phyloP scores from a whole-genome alignment of 805 yeast species.

The Hyphopichia homilentoma region DNA sequence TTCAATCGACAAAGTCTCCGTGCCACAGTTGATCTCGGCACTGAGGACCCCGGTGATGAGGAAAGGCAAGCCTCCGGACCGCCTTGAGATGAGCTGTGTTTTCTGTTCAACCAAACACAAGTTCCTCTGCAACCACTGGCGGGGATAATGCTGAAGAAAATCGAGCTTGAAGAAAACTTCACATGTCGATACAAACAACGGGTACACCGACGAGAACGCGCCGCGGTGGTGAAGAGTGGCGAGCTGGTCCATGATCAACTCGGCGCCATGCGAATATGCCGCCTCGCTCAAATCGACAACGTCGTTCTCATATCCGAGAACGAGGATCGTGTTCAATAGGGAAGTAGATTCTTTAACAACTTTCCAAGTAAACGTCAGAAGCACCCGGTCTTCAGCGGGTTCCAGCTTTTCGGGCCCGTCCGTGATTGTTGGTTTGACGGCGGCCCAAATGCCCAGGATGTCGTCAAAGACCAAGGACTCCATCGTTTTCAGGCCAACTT shows the following conservation, averaged over 20 bases:
- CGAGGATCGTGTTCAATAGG: conserved; percentile 46
- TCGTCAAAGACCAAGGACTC: neutral
- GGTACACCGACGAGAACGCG: conserved; percentile 85
- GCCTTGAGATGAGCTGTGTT: conserved; percentile 72
- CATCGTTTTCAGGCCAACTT: neutral
- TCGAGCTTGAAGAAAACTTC: conserved; percentile 38
- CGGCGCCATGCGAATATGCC: conserved; percentile 41
- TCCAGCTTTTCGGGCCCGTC: neutral
- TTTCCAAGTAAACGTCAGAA: conserved; percentile 76
- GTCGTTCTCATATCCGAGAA: conserved; percentile 8
- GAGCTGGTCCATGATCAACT: conserved; percentile 60
- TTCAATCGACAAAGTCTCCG: conserved; percentile 17
- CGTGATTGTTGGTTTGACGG: neutral
- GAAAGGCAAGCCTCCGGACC: conserved; percentile 91
- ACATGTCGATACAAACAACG: conserved; percentile 71
- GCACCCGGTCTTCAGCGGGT: conserved; percentile 35
- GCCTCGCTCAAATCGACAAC: conserved; percentile 16
- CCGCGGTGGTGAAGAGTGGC: conserved; percentile 82
- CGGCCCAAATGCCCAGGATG: neutral
- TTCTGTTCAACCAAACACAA: conserved; percentile 49
- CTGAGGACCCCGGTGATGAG: conserved; percentile 72
- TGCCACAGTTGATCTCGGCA: conserved; percentile 28
- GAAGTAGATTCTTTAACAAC: conserved; percentile 71
- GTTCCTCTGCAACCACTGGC: conserved; percentile 58
- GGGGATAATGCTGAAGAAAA: conserved; percentile 38